These are phyloP conservation scores for Haematococcus lacustris DNA, from an alignment of 139 green algal genomes.

Conservation along the genomic window DNA sequence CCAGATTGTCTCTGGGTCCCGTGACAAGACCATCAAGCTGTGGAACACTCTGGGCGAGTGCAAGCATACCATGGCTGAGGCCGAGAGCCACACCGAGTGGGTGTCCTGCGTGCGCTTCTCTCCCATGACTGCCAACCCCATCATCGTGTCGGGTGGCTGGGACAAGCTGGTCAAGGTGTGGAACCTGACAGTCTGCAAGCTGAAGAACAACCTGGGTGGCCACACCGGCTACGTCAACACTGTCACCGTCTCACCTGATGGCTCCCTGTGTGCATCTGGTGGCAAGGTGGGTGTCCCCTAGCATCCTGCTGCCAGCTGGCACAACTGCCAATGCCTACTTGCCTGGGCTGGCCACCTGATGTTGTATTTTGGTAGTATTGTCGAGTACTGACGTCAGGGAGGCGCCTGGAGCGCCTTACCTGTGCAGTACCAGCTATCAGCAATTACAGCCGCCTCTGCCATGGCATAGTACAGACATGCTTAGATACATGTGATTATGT, in stretches of 20 bases:
- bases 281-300: constrained; percentile 74
- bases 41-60: constrained; percentile 99
- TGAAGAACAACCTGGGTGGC: constrained; percentile 91
- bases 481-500: no score
- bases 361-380: neutral
- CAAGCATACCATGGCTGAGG: constrained; percentile 98
- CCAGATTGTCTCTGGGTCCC: constrained; percentile 97
- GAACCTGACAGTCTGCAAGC: constrained; percentile 98
- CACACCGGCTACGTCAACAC: constrained; percentile 95
- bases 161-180: constrained; percentile 98
- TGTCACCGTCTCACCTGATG: constrained; percentile 97
- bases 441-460: no score
- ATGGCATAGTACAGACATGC: no score
- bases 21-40: constrained; percentile 96
- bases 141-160: constrained; percentile 98
- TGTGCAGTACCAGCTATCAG: no score
- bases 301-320: neutral
- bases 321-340: neutral
- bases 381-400: no score
- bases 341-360: neutral
- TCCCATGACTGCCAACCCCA: constrained; percentile 86
- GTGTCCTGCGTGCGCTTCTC: constrained; percentile 96
- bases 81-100: constrained; percentile 81
- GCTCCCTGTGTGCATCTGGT: constrained; percentile 96
- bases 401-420: no score